These are phyloP conservation scores for Komagataella kurtzmanii DNA, from an alignment of 805 yeast species.

Conservation along the genomic window DNA sequence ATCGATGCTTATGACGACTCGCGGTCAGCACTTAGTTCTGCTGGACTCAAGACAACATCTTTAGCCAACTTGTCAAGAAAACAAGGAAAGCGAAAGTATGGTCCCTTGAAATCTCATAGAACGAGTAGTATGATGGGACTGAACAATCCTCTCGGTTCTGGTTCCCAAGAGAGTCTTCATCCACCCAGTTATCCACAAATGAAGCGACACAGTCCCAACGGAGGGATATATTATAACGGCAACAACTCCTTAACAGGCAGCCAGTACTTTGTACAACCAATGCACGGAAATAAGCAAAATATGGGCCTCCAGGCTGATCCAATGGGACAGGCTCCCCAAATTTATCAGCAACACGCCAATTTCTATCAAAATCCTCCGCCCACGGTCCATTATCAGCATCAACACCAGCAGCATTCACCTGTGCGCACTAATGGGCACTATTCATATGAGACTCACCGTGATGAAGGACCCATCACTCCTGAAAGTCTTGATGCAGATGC, in stretches of 20 bases:
- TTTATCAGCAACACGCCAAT: conserved; percentile 5
- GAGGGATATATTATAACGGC: background rate
- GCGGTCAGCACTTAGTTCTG: conserved; percentile 3
- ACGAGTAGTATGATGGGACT: background rate
- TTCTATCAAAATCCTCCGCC: conserved; percentile 2
- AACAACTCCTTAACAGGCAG: conserved; percentile 1
- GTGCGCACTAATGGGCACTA: background rate
- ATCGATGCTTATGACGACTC: background rate
- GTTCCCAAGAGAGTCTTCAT: background rate
- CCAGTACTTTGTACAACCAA: background rate
- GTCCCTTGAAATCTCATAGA: background rate
- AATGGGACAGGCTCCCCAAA: background rate
- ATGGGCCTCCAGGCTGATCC: background rate
- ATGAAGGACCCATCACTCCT: conserved; percentile 8
- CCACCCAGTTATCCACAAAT: background rate
- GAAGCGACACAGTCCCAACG: background rate
- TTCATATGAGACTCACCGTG: background rate
- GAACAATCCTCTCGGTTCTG: conserved; percentile 1
- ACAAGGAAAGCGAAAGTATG: background rate
- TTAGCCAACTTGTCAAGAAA: conserved; percentile 1
- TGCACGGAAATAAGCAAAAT: background rate
- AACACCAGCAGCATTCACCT: background rate
- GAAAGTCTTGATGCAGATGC: conserved; percentile 6
- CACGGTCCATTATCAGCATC: background rate
- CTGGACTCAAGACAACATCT: conserved; percentile 2